phyloP scores from a whole-genome alignment of 2,329 filamentous ascomycete genomes.

The Alternaria atra region DNA sequence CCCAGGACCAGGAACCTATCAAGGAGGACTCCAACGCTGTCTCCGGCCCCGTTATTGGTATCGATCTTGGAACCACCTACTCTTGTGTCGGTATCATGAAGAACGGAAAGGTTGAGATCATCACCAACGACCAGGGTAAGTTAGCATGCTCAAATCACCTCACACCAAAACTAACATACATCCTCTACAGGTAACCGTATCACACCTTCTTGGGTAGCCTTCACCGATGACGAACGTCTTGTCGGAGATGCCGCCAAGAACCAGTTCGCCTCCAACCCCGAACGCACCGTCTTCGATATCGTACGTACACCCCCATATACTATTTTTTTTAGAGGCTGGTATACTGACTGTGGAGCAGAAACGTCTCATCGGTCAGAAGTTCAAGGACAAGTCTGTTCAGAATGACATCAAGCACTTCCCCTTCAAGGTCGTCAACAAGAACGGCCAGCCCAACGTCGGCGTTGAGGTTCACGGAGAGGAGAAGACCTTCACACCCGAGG shows the following conservation, averaged over 20 bases:
- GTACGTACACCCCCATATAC: conserved; percentile 31
- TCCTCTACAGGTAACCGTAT: conserved; percentile 52
- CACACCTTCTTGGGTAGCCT: conserved; percentile 82
- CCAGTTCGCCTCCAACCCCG: conserved; percentile 59
- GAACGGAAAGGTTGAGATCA: conserved; percentile 55
- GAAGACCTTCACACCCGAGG: conserved; percentile 82
- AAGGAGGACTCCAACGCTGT: conserved; percentile 68
- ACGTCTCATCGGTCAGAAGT: conserved; percentile 63
- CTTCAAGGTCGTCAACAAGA: conserved; percentile 90
- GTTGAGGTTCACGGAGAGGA: conserved; percentile 72
- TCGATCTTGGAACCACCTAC: conserved; percentile 94
- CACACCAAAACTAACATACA: conserved; percentile 30
- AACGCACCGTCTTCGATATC: conserved; percentile 59
- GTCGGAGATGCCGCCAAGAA: conserved; percentile 83
- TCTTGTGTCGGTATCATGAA: conserved; percentile 83
- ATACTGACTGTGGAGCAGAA: conserved; percentile 53
- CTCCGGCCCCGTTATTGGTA: conserved; percentile 68
- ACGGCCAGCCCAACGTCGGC: conserved; percentile 86
- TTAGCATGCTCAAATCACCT: neutral
- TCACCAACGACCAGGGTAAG: conserved; percentile 56
- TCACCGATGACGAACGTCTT: conserved; percentile 95
- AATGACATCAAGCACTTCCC: conserved; percentile 98
- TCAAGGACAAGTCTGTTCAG: conserved; percentile 75
- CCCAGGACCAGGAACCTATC: conserved; percentile 71
- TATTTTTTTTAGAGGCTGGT: neutral